Base-by-base conservation (phyloP, 371 early-diverging fungal species). In the Chytridiales sp. region DNA sequence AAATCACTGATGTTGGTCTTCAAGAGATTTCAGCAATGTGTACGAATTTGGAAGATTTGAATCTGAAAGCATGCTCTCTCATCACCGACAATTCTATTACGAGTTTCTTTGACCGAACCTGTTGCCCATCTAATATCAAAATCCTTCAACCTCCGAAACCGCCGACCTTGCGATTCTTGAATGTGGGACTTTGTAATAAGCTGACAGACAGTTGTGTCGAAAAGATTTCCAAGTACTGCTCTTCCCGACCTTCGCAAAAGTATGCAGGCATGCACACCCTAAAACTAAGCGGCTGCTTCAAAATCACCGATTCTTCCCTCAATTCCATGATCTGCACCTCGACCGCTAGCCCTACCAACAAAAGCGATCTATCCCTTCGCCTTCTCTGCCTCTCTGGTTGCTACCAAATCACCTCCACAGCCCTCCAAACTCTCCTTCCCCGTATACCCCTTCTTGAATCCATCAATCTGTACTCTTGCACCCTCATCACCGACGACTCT, bases 371-470 rank as follows among this genome's bases (percentile, higher is more conserved):
- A 24, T 34, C 50, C 47, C 66, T 66, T 27, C 47, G 38, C 2
- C 61, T 56, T 27, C 61, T 66, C 47, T 66, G 66, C 39, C 56
- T 66, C 42, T 56, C 56, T 35, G 66, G 66, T 24, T 66, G 66
- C 59, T 27, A 30, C 49, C 32, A 50, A 8, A 9, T 66, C 19
- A 36, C 66, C 30, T 13, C 56, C n/a, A 6, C 32, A 22, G 38
- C 40, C 4, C 38, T 66, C 30, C 22, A 19, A 9, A 13, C 17
- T 13, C 57, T 66, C 42, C 40, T 56, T 17, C 31, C 39, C 11
- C 27, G 4, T 29, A 56, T 61, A 9, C 57, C 61, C 26, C 32
- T 19, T 24, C 54, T 66, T 24, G 61, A 58, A 47, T 41, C 52
- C 53, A 56, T 66, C 61, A 66, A 66, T 57, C 56, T 66, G 21